Evolutionary conservation across 768 basidiomycete species (phyloP), one percentile per base, ranked within the genome.

Genomic region (Russula brevipes): DNA sequence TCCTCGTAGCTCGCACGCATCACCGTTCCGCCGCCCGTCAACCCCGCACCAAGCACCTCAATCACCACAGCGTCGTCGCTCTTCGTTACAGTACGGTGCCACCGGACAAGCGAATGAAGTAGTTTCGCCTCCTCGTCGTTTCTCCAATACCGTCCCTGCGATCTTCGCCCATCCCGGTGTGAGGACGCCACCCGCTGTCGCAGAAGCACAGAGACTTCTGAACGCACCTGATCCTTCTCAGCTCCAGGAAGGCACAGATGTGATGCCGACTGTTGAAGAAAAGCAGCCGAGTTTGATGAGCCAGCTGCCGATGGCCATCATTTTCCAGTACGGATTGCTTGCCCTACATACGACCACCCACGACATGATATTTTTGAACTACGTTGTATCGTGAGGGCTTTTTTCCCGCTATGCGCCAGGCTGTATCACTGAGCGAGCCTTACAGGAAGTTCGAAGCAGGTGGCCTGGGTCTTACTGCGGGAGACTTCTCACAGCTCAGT

Each of bases 401-500:
- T 45, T 5, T 54, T 45, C 3, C 35, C 53, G 56, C n/a, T 59
- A 24, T 12, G 47, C 53, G 4, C 19, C 39, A 36, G 53, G 67
- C 35, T 1, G 59, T 59, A 35, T 36, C 47, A 4, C 42, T 49
- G 33, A 59, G 58, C 19, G 17, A 57, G 10, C 7, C 61, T 31
- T 58, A 42, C 71, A 95, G 91, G 14, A 85, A 89, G 68, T 91
- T 91, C 71, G 78, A 83, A 19, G 80, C 85, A 6, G 95, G 95
- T n/a, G 97, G 97, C 1, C 75, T 99, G 66, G 94, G 92, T 61
- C 79, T 99, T 58, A 89, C 88, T 70, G 91, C 97, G 0, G 89
- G 88, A 1, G 85, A 97, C 74, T 99, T 95, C 75, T 92, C 95
- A 2, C 86, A 93, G 72, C 82, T 98, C 17, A 94, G 88, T 92